Conservation (phyloP, 2,329 filamentous ascomycete genomes). For the Coniochaeta hoffmannii region DNA sequence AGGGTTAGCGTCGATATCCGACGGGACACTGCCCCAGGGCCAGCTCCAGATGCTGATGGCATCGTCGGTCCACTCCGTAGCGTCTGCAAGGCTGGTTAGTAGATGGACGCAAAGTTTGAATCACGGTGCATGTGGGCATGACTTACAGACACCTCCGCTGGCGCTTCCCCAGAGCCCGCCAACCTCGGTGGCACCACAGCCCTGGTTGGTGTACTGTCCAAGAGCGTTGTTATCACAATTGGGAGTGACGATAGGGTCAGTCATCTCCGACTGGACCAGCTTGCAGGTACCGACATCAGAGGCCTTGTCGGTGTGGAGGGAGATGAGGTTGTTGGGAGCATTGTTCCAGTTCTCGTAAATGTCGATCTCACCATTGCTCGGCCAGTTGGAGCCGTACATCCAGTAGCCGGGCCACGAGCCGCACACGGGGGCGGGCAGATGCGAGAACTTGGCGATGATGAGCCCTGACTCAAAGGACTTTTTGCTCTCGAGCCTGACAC, state of each 20-base stretch:
- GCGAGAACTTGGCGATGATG: constrained; percentile 60
- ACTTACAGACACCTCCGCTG: constrained; percentile 28
- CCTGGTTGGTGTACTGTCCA: constrained; percentile 28
- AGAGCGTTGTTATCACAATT: constrained; percentile 35
- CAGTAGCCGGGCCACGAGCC: constrained; percentile 67
- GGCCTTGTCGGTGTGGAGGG: constrained; percentile 43
- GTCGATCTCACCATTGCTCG: constrained; percentile 56
- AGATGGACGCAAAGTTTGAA: constrained; percentile 15
- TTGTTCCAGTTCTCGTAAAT: constrained; percentile 61
- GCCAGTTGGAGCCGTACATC: constrained; percentile 49
- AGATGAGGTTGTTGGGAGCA: constrained; percentile 45
- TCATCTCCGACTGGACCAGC: constrained; percentile 22
- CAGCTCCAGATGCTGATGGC: constrained; percentile 35
- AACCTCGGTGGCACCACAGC: constrained; percentile 32
- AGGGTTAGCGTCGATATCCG: constrained; percentile 36
- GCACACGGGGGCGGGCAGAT: constrained; percentile 59
- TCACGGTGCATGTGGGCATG: not conserved
- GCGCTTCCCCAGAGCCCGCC: constrained; percentile 28
- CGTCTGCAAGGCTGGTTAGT: constrained; percentile 17
- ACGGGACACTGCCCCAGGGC: constrained; percentile 21
- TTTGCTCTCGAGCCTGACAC: constrained; percentile 59
- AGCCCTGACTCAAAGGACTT: constrained; percentile 57
- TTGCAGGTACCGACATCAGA: constrained; percentile 25
- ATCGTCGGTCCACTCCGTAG: constrained; percentile 33
- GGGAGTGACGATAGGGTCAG: constrained; percentile 20